A percentile compares a stretch with the other conserved stretches of the same genome.
Conservation (phyloP, 1,284 basidiomycete genomes). For the Tausonia pullulans region DNA sequence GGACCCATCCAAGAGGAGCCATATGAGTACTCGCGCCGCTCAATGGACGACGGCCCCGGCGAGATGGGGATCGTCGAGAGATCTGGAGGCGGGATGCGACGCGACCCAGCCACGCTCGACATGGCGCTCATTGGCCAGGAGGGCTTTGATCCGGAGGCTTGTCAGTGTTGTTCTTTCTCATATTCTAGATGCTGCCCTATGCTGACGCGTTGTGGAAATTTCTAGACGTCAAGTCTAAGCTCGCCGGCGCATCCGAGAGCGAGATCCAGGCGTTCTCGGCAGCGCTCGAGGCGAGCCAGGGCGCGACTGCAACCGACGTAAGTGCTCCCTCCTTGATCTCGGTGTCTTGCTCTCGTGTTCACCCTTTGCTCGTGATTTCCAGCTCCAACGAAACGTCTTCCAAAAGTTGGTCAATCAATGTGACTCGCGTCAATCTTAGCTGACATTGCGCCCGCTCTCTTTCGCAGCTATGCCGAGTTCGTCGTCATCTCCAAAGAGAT, state of each 20-base stretch:
- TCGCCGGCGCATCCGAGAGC: conserved; percentile 34
- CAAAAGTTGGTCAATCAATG: conserved; percentile 54
- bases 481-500: conserved; percentile 96
- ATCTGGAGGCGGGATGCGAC: not conserved
- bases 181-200: not conserved
- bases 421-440: too few species aligned
- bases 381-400: conserved; percentile 73
- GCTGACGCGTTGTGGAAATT: not conserved
- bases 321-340: not conserved
- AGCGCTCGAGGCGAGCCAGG: conserved; percentile 28
- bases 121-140: conserved; percentile 58
- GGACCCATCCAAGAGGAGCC: not conserved
- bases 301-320: conserved; percentile 12
- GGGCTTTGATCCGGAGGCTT: conserved; percentile 67
- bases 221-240: conserved; percentile 25
- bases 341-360: conserved; percentile 38
- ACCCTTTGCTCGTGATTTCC: conserved; percentile 29
- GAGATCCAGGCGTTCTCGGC: conserved; percentile 33
- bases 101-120: conserved; percentile 39
- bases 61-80: not conserved
- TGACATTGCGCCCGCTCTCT: not conserved
- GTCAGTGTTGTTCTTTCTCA: conserved; percentile 40
- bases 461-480: conserved; percentile 79
- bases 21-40: not conserved
- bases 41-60: not conserved